Conservation (phyloP, 345 rosid species). For the Crucihimalaya himalaica region DNA sequence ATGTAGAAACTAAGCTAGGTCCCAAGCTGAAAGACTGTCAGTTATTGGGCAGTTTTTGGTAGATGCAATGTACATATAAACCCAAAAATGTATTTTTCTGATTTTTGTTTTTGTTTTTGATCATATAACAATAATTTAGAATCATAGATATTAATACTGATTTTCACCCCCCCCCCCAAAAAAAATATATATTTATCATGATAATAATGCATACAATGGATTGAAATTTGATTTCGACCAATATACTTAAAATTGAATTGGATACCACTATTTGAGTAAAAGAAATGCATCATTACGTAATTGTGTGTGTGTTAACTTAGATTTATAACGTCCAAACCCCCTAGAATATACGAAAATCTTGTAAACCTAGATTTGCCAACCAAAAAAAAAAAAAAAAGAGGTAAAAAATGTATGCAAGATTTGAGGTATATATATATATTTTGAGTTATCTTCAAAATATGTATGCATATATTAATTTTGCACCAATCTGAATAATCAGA, state of each 20-base stretch:
- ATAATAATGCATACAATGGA: background rate
- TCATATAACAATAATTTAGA: background rate
- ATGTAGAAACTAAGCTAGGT: background rate
- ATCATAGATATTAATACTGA: background rate
- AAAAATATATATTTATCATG: background rate
- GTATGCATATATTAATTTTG: background rate
- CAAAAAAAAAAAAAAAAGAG: background rate
- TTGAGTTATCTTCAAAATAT: background rate
- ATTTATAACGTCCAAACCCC: background rate
- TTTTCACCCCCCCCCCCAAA: background rate
- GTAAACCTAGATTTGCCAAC: background rate
- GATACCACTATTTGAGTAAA: background rate
- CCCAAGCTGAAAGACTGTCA: conserved; percentile 26
- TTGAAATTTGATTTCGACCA: background rate
- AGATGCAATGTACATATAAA: conserved; percentile 13
- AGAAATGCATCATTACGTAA: background rate
- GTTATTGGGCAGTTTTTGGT: background rate
- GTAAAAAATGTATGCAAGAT: background rate
- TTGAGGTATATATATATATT: background rate
- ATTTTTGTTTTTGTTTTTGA: background rate
- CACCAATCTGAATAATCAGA: conserved; percentile 19
- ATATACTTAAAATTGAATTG: background rate
- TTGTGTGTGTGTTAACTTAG: background rate
- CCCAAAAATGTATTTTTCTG: background rate
- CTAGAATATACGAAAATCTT: background rate